Conservation (phyloP, 805 yeast genomes). For the Ogataea naganishii region DNA sequence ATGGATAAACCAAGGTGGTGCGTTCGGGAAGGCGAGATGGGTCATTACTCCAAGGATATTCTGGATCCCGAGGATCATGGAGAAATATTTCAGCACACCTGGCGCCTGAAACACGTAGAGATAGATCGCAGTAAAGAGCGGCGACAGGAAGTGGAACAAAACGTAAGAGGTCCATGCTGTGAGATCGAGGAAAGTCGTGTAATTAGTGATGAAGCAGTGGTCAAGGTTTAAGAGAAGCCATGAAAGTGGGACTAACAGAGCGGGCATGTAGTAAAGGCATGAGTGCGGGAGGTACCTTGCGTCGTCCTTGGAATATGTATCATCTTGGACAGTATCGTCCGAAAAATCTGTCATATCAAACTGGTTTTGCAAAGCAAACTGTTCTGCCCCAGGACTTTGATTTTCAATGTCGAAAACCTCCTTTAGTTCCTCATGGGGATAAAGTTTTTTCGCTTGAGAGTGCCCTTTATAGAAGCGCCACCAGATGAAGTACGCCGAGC, state of each 20-base stretch:
- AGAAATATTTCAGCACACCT: constrained; percentile 48
- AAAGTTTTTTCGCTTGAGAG: not conserved
- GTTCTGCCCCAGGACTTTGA: constrained; percentile 4
- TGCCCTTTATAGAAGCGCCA: constrained; percentile 6
- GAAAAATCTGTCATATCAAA: too few relatives aligned
- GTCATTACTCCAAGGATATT: constrained; percentile 53
- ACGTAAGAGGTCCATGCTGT: constrained; percentile 58
- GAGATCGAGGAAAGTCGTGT: constrained; percentile 38
- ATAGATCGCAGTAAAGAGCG: constrained; percentile 54
- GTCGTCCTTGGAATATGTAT: not conserved
- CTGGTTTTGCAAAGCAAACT: too few relatives aligned
- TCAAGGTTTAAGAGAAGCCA: constrained; percentile 44
- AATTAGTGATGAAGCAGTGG: constrained; percentile 29
- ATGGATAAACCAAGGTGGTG: constrained; percentile 70
- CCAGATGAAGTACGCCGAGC: constrained; percentile 14
- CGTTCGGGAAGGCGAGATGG: constrained; percentile 56
- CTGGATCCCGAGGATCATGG: constrained; percentile 49
- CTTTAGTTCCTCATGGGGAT: not conserved
- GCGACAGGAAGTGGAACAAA: constrained; percentile 49
- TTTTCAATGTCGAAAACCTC: constrained; percentile 5
- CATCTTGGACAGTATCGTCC: constrained; percentile 1
- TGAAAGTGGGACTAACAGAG: constrained; percentile 30
- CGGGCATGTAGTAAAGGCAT: constrained; percentile 23
- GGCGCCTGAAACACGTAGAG: constrained; percentile 60
- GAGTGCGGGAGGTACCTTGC: constrained; percentile 13